phyloP scores from a whole-genome alignment of 2,329 filamentous ascomycete species.

The Aspergillus carbonarius region DNA sequence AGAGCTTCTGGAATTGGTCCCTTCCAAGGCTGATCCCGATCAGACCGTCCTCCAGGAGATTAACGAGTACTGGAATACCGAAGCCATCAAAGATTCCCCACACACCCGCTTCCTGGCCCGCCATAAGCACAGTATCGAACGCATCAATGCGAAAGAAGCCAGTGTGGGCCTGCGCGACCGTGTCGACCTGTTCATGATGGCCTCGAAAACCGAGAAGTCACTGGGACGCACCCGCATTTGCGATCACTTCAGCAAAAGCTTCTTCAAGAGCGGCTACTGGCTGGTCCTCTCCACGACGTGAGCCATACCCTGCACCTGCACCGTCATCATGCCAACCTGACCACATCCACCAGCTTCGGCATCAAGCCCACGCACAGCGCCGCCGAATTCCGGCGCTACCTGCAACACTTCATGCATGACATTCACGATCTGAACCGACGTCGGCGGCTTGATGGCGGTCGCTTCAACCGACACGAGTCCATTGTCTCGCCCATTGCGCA shows the following conservation, averaged over 20 bases:
- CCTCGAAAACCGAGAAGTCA: constrained; percentile 16
- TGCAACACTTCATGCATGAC: constrained; percentile 24
- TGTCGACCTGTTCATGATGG: constrained; percentile 19
- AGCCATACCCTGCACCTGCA: neutral
- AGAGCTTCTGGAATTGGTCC: constrained; percentile 35
- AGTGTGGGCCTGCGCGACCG: constrained; percentile 18
- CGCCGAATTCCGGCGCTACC: constrained; percentile 26
- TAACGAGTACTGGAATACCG: constrained; percentile 6
- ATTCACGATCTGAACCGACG: constrained; percentile 20
- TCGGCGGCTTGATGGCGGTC: constrained; percentile 20
- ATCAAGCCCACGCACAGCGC: constrained; percentile 32
- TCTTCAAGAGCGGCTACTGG: constrained; percentile 30
- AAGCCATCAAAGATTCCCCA: neutral
- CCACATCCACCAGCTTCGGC: constrained; percentile 20
- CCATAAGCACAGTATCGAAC: constrained; percentile 4
- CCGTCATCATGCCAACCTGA: neutral
- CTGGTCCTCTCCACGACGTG: constrained; percentile 25
- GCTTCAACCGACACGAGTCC: constrained; percentile 28
- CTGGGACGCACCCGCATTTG: constrained; percentile 18
- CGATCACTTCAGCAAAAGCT: constrained; percentile 18
- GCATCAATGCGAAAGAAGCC: constrained; percentile 9
- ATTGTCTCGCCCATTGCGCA: constrained; percentile 25
- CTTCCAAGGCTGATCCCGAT: constrained; percentile 18
- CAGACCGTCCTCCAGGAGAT: constrained; percentile 22
- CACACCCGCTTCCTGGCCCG: constrained; percentile 17